A percentile compares a stretch with the other conserved stretches of the same genome.
phyloP scores from a whole-genome alignment of 2,329 filamentous ascomycete genomes.

The Colletotrichum gigasporum region DNA sequence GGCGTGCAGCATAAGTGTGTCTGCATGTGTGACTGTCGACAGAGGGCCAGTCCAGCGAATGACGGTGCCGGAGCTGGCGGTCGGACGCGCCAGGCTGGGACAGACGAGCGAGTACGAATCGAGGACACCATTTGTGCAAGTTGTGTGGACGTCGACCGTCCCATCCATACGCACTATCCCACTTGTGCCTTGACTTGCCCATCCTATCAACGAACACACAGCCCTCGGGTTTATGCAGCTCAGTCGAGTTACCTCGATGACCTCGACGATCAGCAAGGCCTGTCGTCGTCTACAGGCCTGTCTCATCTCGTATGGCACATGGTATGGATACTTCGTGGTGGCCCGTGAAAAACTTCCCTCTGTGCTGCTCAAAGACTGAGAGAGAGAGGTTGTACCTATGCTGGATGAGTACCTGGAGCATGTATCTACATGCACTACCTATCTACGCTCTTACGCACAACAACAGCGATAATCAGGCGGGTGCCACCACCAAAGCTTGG shows the following conservation, averaged over 20 bases:
- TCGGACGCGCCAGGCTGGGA: conserved; percentile 26
- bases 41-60: conserved; percentile 28
- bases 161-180: conserved; percentile 24
- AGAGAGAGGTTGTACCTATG: conserved; percentile 9
- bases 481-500: conserved; percentile 1
- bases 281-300: conserved; percentile 6
- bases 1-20: conserved; percentile 26
- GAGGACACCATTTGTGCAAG: conserved; percentile 31
- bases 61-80: conserved; percentile 13
- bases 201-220: conserved; percentile 29
- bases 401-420: conserved; percentile 47
- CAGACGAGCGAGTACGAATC: conserved; percentile 26
- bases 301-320: conserved; percentile 24
- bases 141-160: conserved; percentile 29
- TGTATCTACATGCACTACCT: neutral
- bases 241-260: conserved; percentile 26
- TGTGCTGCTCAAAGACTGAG: neutral
- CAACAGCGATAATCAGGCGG: neutral
- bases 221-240: conserved; percentile 32
- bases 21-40: conserved; percentile 30
- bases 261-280: conserved; percentile 4
- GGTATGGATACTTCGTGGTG: conserved; percentile 16
- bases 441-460: neutral
- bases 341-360: conserved; percentile 16
- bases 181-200: conserved; percentile 1